Conservation (phyloP, 2,329 filamentous ascomycete genomes). For the Botryotinia calthae region DNA sequence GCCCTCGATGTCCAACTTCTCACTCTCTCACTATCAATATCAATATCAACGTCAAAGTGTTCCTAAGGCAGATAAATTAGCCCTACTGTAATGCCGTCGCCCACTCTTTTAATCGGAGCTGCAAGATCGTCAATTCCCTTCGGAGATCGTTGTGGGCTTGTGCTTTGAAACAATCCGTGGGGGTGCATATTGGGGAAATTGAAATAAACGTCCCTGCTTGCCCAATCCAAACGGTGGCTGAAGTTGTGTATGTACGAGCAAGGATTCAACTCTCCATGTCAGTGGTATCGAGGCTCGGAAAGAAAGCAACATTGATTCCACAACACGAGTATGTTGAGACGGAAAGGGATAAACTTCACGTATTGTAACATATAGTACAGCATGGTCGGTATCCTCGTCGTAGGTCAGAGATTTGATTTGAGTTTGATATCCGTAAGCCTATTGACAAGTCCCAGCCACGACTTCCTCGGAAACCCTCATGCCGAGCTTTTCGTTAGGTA, state of each 20-base stretch:
- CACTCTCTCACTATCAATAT: background rate
- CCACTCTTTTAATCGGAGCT: background rate
- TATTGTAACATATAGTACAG: slow-evolving; percentile 7
- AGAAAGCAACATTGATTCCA: slow-evolving; percentile 10
- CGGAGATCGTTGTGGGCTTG: slow-evolving; percentile 16
- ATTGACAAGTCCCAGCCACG: slow-evolving; percentile 5
- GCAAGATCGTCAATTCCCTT: slow-evolving; percentile 16
- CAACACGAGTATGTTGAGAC: slow-evolving; percentile 11
- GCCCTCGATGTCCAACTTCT: background rate
- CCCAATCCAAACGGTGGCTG: slow-evolving; percentile 9
- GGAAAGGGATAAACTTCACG: background rate
- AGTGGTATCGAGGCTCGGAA: slow-evolving; percentile 12
- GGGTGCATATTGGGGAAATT: slow-evolving; percentile 11
- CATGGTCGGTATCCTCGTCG: slow-evolving; percentile 3
- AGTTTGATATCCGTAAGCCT: background rate
- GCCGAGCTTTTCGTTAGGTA: background rate
- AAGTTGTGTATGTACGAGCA: background rate
- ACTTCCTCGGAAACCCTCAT: background rate
- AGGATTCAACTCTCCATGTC: slow-evolving; percentile 4
- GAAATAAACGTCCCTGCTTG: slow-evolving; percentile 13
- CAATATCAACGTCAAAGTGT: background rate
- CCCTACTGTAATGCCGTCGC: background rate
- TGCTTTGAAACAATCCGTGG: slow-evolving; percentile 21
- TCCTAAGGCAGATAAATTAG: background rate
- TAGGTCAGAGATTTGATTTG: background rate